A percentile compares a stretch with the other conserved stretches of the same genome.
Evolutionary conservation across 352 stramenopile species (phyloP).

Genomic region (Pelagophyceae sp.): DNA sequence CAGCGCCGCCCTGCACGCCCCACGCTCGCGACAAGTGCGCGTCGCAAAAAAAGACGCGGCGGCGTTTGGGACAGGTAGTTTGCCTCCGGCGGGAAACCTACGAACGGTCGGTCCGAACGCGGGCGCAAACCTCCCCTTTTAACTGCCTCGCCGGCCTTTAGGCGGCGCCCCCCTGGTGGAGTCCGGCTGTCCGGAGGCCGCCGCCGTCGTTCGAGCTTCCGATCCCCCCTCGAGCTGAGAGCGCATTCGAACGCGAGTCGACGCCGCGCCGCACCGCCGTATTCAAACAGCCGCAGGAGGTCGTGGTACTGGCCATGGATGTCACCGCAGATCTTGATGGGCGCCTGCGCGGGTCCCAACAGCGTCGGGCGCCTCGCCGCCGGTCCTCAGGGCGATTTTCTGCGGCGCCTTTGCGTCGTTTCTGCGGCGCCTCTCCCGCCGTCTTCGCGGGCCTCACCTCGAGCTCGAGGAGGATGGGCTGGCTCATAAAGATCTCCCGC

Average conservation of each 20-base stretch:
- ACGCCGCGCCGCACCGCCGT: slow-evolving; percentile 42
- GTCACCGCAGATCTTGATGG: slow-evolving; percentile 88
- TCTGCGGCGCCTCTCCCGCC: too few relatives aligned
- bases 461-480: slow-evolving; percentile 96
- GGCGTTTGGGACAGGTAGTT: slow-evolving; percentile 72
- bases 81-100: slow-evolving; percentile 75
- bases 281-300: slow-evolving; percentile 86
- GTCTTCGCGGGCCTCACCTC: slow-evolving; percentile 55
- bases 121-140: too few relatives aligned
- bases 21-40: too few relatives aligned
- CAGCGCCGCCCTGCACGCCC: too few relatives aligned
- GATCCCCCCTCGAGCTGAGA: too few relatives aligned
- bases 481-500: slow-evolving; percentile 91
- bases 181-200: too few relatives aligned
- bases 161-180: too few relatives aligned
- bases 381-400: too few relatives aligned
- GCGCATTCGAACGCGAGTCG: neutral
- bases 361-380: neutral
- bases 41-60: neutral
- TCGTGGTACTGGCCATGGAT: slow-evolving; percentile 98
- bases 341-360: neutral
- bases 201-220: too few relatives aligned
- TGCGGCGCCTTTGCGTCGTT: too few relatives aligned
- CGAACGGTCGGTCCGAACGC: too few relatives aligned
- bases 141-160: too few relatives aligned